phyloP scores from a whole-genome alignment of 2,329 filamentous ascomycete species.

The Fusarium marasasianum region DNA sequence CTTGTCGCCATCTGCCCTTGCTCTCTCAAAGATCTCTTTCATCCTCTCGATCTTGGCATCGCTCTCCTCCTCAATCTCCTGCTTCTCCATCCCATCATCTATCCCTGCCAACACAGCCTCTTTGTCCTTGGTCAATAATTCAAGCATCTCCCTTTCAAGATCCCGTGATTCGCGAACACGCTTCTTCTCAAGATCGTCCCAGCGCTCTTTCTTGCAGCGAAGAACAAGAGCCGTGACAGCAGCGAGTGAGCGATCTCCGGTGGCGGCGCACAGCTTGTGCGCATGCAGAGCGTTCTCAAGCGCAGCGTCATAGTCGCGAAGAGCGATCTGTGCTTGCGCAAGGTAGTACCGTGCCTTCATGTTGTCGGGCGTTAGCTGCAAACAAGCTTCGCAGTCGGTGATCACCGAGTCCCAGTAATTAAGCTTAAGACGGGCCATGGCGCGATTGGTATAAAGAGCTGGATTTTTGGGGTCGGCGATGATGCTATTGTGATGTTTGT shows the following conservation, averaged over 20 bases:
- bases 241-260: constrained; percentile 72
- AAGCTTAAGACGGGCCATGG: constrained; percentile 82
- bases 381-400: constrained; percentile 78
- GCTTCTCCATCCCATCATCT: constrained; percentile 58
- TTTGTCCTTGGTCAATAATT: constrained; percentile 58
- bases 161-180: constrained; percentile 64
- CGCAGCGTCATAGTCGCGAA: constrained; percentile 73
- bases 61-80: constrained; percentile 59
- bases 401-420: constrained; percentile 78
- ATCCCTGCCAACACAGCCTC: constrained; percentile 53
- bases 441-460: constrained; percentile 87
- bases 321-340: constrained; percentile 81
- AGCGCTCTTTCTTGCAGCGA: constrained; percentile 84
- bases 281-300: constrained; percentile 75
- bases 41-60: constrained; percentile 57
- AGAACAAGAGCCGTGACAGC: constrained; percentile 79
- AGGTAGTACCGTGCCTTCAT: constrained; percentile 89
- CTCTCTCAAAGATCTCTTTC: constrained; percentile 61
- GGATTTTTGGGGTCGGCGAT: constrained; percentile 80
- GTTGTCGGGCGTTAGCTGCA: constrained; percentile 69
- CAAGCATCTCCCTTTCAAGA: constrained; percentile 69
- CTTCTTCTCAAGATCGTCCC: constrained; percentile 77
- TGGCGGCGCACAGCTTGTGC: constrained; percentile 73
- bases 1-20: constrained; percentile 56
- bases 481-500: constrained; percentile 63